Percentiles rank a stretch among this genome's conserved stretches.
Conservation (phyloP, 164 flowering plant genomes). For the Tetrastigma voinierianum region DNA sequence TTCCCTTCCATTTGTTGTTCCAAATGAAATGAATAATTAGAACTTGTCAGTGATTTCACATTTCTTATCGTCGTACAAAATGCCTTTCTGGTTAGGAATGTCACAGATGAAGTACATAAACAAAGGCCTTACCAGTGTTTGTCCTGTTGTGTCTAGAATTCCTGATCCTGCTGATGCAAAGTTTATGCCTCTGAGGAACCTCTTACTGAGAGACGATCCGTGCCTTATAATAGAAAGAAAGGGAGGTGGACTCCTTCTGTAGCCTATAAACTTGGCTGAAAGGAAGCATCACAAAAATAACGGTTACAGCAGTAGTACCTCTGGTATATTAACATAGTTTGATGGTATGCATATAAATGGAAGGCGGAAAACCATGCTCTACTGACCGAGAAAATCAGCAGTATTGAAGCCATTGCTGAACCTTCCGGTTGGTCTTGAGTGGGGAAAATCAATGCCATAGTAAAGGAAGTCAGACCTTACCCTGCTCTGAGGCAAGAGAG, state of each 20-base stretch:
- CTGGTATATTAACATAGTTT: neutral
- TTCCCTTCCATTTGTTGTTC: neutral
- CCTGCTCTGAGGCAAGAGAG: constrained; percentile 17
- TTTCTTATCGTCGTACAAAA: too few relatives aligned
- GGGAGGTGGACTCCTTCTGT: constrained; percentile 18
- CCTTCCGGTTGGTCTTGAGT: constrained; percentile 43
- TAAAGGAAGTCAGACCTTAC: constrained; percentile 36
- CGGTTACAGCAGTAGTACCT: neutral
- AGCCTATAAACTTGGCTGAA: constrained; percentile 15
- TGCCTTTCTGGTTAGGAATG: too few relatives aligned
- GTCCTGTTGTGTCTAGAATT: constrained; percentile 11
- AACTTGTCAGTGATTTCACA: too few relatives aligned
- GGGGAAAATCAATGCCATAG: constrained; percentile 57
- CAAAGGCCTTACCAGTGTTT: neutral
- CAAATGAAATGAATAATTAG: too few relatives aligned
- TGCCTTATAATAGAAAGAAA: constrained; percentile 7
- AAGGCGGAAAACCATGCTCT: neutral
- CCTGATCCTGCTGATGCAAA: constrained; percentile 37
- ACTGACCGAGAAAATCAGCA: constrained; percentile 48
- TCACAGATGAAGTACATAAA: too few relatives aligned
- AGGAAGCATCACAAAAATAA: neutral
- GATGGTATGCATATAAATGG: neutral
- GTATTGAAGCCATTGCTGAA: constrained; percentile 65
- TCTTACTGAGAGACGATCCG: neutral
- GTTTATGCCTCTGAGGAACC: constrained; percentile 21